Evolutionary conservation across 495 filamentous ascomycete genomes (phyloP).

Genomic region (Geoglossum glabrum): DNA sequence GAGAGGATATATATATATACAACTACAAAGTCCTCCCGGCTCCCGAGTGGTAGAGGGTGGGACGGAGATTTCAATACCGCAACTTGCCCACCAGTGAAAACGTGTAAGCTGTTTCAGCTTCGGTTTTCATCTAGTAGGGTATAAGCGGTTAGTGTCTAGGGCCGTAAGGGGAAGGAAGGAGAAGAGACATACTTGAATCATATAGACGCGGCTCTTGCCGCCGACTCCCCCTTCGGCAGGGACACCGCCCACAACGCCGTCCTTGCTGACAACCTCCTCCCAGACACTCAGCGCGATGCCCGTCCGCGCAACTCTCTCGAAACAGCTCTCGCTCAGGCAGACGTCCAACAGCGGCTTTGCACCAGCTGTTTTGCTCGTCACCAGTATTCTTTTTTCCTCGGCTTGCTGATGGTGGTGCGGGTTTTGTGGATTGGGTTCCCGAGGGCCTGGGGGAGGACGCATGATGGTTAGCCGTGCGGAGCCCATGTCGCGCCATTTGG

Average conservation of each 20-base stretch:
- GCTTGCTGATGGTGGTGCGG: constrained; percentile 10
- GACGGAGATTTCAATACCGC: constrained; percentile 15
- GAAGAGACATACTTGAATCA: constrained; percentile 37
- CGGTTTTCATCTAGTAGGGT: neutral
- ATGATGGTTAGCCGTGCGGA: constrained; percentile 65
- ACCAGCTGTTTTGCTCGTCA: constrained; percentile 44
- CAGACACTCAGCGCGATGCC: constrained; percentile 79
- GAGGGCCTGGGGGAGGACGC: constrained; percentile 27
- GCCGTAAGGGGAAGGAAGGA: neutral
- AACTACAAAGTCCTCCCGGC: no score
- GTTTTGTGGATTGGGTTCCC: neutral
- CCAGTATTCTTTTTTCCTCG: constrained; percentile 63
- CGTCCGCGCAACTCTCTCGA: constrained; percentile 59
- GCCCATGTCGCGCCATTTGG: constrained; percentile 81
- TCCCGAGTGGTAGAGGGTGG: no score
- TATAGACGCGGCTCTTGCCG: constrained; percentile 55
- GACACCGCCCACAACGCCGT: constrained; percentile 43
- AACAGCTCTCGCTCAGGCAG: constrained; percentile 62
- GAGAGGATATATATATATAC: no score
- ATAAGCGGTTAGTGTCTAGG: no score
- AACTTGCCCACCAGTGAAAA: constrained; percentile 17
- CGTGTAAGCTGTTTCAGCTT: constrained; percentile 15
- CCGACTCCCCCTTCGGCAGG: constrained; percentile 51
- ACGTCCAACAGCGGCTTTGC: constrained; percentile 59
- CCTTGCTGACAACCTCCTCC: constrained; percentile 53